A percentile compares a stretch with the other conserved stretches of the same genome.
phyloP scores from a whole-genome alignment of 2,329 filamentous ascomycete genomes.

The Ceratocystis ficicola region DNA sequence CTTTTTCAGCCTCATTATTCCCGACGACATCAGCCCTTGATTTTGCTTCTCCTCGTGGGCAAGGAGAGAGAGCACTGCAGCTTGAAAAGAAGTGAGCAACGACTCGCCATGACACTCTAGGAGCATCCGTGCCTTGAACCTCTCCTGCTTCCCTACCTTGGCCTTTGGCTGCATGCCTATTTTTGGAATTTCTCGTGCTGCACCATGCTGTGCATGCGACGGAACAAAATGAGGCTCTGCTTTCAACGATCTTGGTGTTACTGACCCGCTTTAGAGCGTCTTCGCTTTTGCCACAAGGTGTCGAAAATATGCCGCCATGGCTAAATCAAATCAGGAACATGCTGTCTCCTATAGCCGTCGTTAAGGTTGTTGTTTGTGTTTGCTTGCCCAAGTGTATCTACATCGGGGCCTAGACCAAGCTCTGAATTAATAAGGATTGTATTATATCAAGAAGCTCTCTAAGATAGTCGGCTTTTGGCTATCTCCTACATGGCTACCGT shows the following conservation, averaged over 20 bases:
- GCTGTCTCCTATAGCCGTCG: neutral
- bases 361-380: too few relatives aligned
- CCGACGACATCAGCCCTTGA: conserved; percentile 1
- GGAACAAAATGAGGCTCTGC: conserved; percentile 3
- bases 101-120: too few relatives aligned
- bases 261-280: neutral
- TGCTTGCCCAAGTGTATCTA: too few relatives aligned
- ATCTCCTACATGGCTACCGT: neutral
- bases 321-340: neutral
- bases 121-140: neutral
- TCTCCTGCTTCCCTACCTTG: neutral
- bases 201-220: neutral
- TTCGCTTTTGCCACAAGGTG: neutral
- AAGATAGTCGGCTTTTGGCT: neutral
- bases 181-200: neutral
- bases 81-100: neutral
- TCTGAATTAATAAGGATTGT: neutral
- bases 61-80: neutral
- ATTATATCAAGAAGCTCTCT: too few relatives aligned
- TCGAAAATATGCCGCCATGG: neutral
- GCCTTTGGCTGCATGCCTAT: neutral
- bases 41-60: too few relatives aligned
- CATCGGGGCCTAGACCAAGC: too few relatives aligned
- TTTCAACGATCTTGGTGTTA: neutral
- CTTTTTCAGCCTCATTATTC: neutral